Evolutionary conservation across 2,329 filamentous ascomycete genomes (phyloP), one percentile per base, ranked within the genome.

Genomic region (Fusarium foetens): DNA sequence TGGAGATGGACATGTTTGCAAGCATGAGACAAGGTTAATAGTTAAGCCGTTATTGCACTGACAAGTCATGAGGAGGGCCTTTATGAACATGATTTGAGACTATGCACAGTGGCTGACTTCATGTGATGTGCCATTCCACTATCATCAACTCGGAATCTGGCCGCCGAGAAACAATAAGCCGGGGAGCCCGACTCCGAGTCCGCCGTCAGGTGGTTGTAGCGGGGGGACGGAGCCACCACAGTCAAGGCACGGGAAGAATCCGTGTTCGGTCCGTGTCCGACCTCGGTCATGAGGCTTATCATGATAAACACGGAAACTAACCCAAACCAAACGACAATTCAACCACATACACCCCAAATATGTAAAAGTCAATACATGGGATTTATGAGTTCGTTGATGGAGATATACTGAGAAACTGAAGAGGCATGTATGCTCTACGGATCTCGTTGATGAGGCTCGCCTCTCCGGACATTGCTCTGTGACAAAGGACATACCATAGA

Each of bases 251-350:
- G 55, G 55, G 25, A 49, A 49, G 55, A 58, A 58, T 49, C 55
- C 55, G 55, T 58, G 55, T n/a, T 52, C 35, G 43, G 46, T 21
- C 57, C 57, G 57, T 31, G 12, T 42, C 46, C n/a, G 46, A 42
- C n/a, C 9, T 33, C 19, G 5, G 38, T 31, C 2, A 5, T 9
- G 53, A 33, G 35, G 27, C 36, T 33, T 14, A 25, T 53, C 36
- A 42, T 53, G n/a, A 39, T 8, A 29, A 51, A 39, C 43, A 51
- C 43, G 33, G 55, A 39, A 57, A 21, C 12, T 13, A 29, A 27
- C 21, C 21, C 16, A 29, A 49, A 13, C 2, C 17, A 8, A 4
- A 55, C 5, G 2, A 12, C 6, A 7, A n/a, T 9, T 13, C 13
- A 12, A 17, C n/a, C 23, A 12, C 17, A 41, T 35, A 3, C 3